Conservation (phyloP, 805 yeast species). For the Kuraishia capsulata region DNA sequence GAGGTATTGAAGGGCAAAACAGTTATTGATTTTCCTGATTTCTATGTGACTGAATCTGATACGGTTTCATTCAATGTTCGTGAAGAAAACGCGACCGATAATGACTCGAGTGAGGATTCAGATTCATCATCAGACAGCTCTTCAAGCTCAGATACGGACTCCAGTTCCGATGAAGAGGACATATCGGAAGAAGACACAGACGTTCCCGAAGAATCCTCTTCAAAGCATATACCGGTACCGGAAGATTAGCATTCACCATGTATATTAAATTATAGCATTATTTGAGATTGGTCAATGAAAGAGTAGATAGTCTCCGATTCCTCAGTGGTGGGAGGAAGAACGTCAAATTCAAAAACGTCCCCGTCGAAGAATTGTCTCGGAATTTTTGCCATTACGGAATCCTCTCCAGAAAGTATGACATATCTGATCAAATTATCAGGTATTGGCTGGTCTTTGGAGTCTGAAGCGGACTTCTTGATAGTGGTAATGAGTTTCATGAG, state of each 20-base stretch:
- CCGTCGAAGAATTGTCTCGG: conserved; percentile 55
- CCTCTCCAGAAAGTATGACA: conserved; percentile 63
- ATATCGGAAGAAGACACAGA: conserved; percentile 7
- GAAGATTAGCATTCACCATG: not conserved
- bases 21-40: conserved; percentile 74
- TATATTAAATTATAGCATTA: not conserved
- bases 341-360: conserved; percentile 62
- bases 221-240: not conserved
- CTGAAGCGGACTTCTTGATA: conserved; percentile 10
- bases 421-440: conserved; percentile 61
- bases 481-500: conserved; percentile 10
- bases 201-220: conserved; percentile 17
- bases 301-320: not conserved
- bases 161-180: not conserved
- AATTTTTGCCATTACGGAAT: conserved; percentile 58
- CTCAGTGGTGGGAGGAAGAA: conserved; percentile 49
- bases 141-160: not conserved
- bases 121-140: not conserved
- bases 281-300: not conserved
- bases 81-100: not conserved
- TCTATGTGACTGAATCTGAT: conserved; percentile 26
- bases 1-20: conserved; percentile 44
- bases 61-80: not conserved
- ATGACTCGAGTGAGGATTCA: conserved; percentile 1
- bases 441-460: conserved; percentile 4